Evolutionary conservation across 1,139 yeast genomes (phyloP), one percentile per base, ranked within the genome.

Genomic region (Blastobotrys proliferans): DNA sequence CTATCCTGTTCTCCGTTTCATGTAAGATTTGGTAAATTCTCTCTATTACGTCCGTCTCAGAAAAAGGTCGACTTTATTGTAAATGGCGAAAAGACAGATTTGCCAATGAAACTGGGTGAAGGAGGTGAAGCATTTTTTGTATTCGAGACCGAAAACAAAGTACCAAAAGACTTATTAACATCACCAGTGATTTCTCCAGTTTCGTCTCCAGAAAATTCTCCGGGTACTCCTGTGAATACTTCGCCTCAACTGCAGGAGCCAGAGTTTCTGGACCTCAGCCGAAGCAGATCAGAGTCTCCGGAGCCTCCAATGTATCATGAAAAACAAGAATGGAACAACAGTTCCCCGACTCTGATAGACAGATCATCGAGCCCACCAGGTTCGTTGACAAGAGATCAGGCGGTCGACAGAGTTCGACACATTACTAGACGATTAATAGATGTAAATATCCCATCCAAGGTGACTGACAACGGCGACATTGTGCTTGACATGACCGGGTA

Each of bases 91-190:
- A 74, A 81, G 44, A 83, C 94, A 0, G 83, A 86, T 54, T 70
- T 90, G 45, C 96, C 96, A 10, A 92, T 92, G 98, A 92, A 92
- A 64, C 68, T 92, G 40, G 95, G 97, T 10, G 98, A 92, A 49
- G 96, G 95, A 2, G 99, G 99, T 20, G 99, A 92, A 63, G 98
- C 97, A 0, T 90, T 88, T 62, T 92, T 92, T 60, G 98, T 92
- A 38, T 90, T 92, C 67, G 96, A 90, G 58, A 85, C 97, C 1
- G 76, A 75, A 31, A 74, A 71, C 13, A 75, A 76, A 40, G 83
- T 90, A 14, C 95, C 96, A 1, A 72, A 74, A 45, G 83, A 86
- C 50, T 74, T 87, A 49, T 76, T 87, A 52, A 88, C 98, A 0
- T 87, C 97, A 0, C 99, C 99, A 0, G 95, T 92, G 31, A 69